phyloP scores from a whole-genome alignment of 306 rosid species.

The Gleditsia sinensis region DNA sequence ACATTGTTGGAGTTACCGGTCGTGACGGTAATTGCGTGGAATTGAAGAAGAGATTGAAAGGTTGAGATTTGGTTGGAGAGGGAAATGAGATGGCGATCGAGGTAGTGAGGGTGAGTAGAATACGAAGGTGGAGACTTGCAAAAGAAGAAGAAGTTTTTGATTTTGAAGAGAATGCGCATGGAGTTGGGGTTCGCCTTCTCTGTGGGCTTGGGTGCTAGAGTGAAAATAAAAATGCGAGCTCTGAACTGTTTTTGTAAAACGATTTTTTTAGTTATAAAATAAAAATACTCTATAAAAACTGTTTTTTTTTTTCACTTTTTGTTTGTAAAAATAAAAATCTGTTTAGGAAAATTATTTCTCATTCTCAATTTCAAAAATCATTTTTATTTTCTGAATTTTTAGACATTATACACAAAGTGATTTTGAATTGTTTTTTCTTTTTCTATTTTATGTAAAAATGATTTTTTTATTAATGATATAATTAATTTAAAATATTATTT shows the following conservation, averaged over 20 bases:
- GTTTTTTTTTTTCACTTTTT: too few species aligned
- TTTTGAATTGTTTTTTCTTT: too few species aligned
- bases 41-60: slow-evolving; percentile 51
- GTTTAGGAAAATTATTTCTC: too few species aligned
- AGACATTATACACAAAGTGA: too few species aligned
- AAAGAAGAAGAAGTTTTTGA: slow-evolving; percentile 4
- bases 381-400: too few species aligned
- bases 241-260: not conserved
- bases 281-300: too few species aligned
- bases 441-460: too few species aligned
- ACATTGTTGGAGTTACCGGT: slow-evolving; percentile 75
- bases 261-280: too few species aligned
- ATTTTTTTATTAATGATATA: too few species aligned
- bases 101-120: slow-evolving; percentile 19
- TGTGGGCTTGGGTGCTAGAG: not conserved
- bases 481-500: too few species aligned
- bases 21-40: slow-evolving; percentile 63
- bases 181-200: not conserved
- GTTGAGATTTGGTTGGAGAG: slow-evolving; percentile 46
- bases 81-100: slow-evolving; percentile 39
- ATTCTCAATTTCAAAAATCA: too few species aligned
- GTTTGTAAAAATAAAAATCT: too few species aligned
- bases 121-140: slow-evolving; percentile 9
- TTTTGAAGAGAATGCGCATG: slow-evolving; percentile 20
- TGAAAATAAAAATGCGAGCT: not conserved